Evolutionary conservation across 2,329 filamentous ascomycete species (phyloP).

Genomic region (Colletotrichum sp.): DNA sequence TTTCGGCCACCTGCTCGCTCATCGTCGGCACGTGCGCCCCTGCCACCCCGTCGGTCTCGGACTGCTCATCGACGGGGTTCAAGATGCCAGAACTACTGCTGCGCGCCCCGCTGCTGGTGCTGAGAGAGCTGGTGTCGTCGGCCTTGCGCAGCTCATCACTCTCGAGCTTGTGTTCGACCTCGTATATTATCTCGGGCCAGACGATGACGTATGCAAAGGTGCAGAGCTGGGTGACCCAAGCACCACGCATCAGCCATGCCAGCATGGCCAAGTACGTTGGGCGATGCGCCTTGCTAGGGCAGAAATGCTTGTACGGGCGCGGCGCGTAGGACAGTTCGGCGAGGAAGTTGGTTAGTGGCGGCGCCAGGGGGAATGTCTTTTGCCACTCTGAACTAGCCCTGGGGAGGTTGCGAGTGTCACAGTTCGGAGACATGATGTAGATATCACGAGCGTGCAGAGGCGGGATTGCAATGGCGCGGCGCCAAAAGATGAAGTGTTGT

Average conservation of each 20-base stretch:
- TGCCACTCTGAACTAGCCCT: slow-evolving; percentile 76
- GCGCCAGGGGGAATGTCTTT: slow-evolving; percentile 80
- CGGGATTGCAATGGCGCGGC: slow-evolving; percentile 87
- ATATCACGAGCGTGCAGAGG: slow-evolving; percentile 88
- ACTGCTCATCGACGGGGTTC: slow-evolving; percentile 28
- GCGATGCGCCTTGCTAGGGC: slow-evolving; percentile 87
- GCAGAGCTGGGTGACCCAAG: slow-evolving; percentile 92
- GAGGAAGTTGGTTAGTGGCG: slow-evolving; percentile 86
- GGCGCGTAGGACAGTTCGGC: slow-evolving; percentile 80
- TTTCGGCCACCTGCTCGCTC: slow-evolving; percentile 62
- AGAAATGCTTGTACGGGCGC: slow-evolving; percentile 81
- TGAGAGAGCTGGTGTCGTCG: slow-evolving; percentile 19
- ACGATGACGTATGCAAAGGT: slow-evolving; percentile 91
- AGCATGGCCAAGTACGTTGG: slow-evolving; percentile 88
- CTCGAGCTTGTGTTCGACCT: slow-evolving; percentile 75
- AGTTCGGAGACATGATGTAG: slow-evolving; percentile 92
- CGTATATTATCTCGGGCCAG: slow-evolving; percentile 80
- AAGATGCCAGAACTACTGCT: slow-evolving; percentile 5
- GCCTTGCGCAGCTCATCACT: slow-evolving; percentile 61
- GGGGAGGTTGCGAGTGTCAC: slow-evolving; percentile 75
- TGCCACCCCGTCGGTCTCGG: slow-evolving; percentile 25
- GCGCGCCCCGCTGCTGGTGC: slow-evolving; percentile 6
- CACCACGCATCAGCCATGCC: slow-evolving; percentile 89
- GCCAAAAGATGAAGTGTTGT: slow-evolving; percentile 95
- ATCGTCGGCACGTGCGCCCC: slow-evolving; percentile 39